Evolutionary conservation across 2,329 filamentous ascomycete species (phyloP).

Genomic region (Microcyclospora pomicola): DNA sequence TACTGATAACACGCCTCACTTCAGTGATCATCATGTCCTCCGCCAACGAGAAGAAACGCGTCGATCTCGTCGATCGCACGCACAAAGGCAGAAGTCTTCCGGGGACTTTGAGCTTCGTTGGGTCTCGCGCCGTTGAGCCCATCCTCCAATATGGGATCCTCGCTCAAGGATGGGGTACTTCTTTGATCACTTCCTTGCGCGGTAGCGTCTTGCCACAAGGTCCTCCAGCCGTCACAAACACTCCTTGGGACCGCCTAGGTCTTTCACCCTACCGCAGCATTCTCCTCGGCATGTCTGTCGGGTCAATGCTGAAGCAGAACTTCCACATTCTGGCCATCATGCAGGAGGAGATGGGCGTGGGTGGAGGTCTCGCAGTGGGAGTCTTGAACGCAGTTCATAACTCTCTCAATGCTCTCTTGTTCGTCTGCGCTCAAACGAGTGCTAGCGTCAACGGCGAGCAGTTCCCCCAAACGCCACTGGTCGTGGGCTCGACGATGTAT

Average conservation of each 20-base stretch:
- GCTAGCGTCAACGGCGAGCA: constrained; percentile 26
- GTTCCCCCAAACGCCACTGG: constrained; percentile 30
- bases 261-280: constrained; percentile 39
- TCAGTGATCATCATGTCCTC: no score
- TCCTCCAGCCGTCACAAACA: constrained; percentile 26
- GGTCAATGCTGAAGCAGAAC: constrained; percentile 41
- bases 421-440: constrained; percentile 37
- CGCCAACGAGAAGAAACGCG: no score
- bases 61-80: no score
- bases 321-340: constrained; percentile 37
- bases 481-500: constrained; percentile 39
- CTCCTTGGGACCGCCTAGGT: constrained; percentile 27
- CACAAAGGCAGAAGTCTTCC: constrained; percentile 2
- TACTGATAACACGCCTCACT: no score
- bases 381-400: constrained; percentile 43
- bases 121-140: constrained; percentile 34
- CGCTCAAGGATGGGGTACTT: constrained; percentile 26
- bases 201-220: constrained; percentile 30
- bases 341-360: constrained; percentile 37
- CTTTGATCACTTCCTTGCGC: constrained; percentile 34
- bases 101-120: constrained; percentile 30
- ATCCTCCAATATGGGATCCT: constrained; percentile 38
- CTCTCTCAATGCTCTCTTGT: constrained; percentile 41
- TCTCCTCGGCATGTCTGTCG: constrained; percentile 40
- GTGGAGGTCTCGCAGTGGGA: constrained; percentile 31